Conservation (phyloP, 306 rosid species). For the Cucurbita pepo region DNA sequence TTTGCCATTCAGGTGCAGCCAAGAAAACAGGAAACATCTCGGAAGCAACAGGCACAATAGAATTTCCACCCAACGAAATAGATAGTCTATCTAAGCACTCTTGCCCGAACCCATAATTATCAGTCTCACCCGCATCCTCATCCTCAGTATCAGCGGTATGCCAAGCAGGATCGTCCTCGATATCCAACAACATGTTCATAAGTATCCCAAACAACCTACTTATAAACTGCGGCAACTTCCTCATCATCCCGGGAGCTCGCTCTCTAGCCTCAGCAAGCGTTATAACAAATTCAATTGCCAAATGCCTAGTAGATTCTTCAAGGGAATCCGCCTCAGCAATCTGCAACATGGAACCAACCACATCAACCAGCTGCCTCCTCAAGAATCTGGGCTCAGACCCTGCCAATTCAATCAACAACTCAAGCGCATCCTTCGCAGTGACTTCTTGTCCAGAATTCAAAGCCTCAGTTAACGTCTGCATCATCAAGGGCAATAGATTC, state of each 20-base stretch:
- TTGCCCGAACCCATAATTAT: slow-evolving; percentile 82
- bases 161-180: slow-evolving; percentile 87
- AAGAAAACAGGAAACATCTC: slow-evolving; percentile 70
- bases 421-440: slow-evolving; percentile 88
- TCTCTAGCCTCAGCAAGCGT: slow-evolving; percentile 92
- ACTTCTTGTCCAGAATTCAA: slow-evolving; percentile 79
- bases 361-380: slow-evolving; percentile 74
- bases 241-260: slow-evolving; percentile 95
- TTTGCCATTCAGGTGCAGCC: slow-evolving; percentile 92
- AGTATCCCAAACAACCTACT: slow-evolving; percentile 70
- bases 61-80: slow-evolving; percentile 85
- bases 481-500: slow-evolving; percentile 87
- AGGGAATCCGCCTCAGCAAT: slow-evolving; percentile 73
- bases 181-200: slow-evolving; percentile 76
- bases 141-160: slow-evolving; percentile 72
- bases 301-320: slow-evolving; percentile 84
- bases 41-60: slow-evolving; percentile 87
- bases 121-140: slow-evolving; percentile 82
- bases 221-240: slow-evolving; percentile 87
- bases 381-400: slow-evolving; percentile 88
- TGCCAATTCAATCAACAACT: slow-evolving; percentile 72
- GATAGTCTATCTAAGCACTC: slow-evolving; percentile 87
- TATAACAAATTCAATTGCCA: slow-evolving; percentile 87
- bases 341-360: slow-evolving; percentile 84
- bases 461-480: slow-evolving; percentile 75